Conservation (phyloP, 768 basidiomycete genomes). For the Pleurotus cornucopiae region DNA sequence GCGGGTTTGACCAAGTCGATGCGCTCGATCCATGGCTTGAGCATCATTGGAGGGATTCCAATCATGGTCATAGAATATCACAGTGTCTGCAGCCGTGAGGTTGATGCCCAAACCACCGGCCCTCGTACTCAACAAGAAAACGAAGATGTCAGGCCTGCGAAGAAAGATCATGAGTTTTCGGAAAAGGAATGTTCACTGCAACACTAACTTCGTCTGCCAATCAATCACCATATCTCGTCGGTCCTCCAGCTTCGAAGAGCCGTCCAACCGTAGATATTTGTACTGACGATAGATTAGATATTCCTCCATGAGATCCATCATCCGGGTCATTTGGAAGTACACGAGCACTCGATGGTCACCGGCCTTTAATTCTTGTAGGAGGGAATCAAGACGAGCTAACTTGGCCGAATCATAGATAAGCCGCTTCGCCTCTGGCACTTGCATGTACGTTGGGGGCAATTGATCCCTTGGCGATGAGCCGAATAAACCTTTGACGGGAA, state of each 20-base stretch:
- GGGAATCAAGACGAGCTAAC: constrained; percentile 80
- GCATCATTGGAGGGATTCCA: constrained; percentile 99
- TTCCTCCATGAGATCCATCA: constrained; percentile 99
- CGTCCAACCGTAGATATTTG: constrained; percentile 91
- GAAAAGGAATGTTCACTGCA: background rate
- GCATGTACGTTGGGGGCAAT: constrained; percentile 78
- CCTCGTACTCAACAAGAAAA: constrained; percentile 87
- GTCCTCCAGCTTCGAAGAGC: constrained; percentile 92
- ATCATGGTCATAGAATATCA: constrained; percentile 92
- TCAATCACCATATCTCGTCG: constrained; percentile 98
- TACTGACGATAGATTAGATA: constrained; percentile 96
- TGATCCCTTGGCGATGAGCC: constrained; percentile 64
- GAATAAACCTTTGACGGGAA: constrained; percentile 68
- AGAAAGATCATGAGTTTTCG: constrained; percentile 1
- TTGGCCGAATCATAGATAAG: constrained; percentile 97
- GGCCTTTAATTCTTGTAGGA: constrained; percentile 90
- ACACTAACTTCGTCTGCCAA: constrained; percentile 89
- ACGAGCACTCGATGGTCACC: constrained; percentile 92
- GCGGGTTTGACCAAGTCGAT: constrained; percentile 93
- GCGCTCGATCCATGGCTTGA: constrained; percentile 97
- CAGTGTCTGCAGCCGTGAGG: constrained; percentile 92
- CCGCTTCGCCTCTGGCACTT: constrained; percentile 91
- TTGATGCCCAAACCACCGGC: constrained; percentile 98
- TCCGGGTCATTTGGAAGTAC: constrained; percentile 99
- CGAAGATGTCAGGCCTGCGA: constrained; percentile 77